Base-by-base conservation (phyloP, 192 early-diverging fungal species). In the Rhizoclosmatium sp. region DNA sequence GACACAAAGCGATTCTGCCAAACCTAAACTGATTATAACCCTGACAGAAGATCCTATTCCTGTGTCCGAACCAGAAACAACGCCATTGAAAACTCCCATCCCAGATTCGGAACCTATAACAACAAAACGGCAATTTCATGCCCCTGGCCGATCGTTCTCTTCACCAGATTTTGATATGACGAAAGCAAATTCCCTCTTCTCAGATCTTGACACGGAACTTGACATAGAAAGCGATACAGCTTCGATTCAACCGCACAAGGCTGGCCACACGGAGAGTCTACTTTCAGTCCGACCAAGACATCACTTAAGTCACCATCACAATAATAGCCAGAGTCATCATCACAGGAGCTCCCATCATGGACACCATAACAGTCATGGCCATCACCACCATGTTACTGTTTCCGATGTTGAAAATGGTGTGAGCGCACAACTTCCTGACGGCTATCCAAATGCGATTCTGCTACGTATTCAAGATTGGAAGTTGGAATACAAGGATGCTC, bases 381-480 rank as follows among this genome's bases (percentile, higher is more conserved):
- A 16, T 12, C 16, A 7, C 16, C 51, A 54, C 51, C 51, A 54
- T 1, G 51, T 54, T 54, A 54, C 9, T 54, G 51, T 54, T 12
- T 7, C 51, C 9, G 51, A 54, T 16, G 51, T 54, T 12, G 51
- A 54, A 7, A 7, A 54, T 54, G 51, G 51, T 12, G 51, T 54
- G 9, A 54, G 51, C 51, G 5, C 51, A 7, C 9, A 7, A 12
- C 16, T 54, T 12, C 5, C 51, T 12, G 51, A 54, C 1, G 51
- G 51, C 5, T 69, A 47, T 47, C 67, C 67, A 47, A 58, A 71
- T 9, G 12, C 19, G 4, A 49, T 71, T 12, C 31, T 71, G 4
- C 54, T 71, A 4, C 14, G 54, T 9, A 47, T 71, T 4, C 70
- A 71, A 40, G 70, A 71, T 58, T 71, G 70, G 70, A 49, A 58